Conservation (phyloP, 768 basidiomycete genomes). For the Naematelia encephala region DNA sequence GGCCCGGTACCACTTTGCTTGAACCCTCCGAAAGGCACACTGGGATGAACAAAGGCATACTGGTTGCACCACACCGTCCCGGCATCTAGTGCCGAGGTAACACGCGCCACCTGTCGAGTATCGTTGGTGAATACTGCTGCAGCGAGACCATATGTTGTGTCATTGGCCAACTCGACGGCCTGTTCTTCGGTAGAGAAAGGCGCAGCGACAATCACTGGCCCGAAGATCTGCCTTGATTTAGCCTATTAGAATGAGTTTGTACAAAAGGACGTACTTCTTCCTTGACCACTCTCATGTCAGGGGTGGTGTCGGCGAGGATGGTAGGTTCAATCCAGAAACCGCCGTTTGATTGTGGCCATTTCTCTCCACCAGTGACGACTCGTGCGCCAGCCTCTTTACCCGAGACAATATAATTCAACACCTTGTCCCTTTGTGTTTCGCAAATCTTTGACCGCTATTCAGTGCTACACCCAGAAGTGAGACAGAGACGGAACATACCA, state of each 20-base stretch:
- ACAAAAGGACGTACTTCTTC: constrained; percentile 59
- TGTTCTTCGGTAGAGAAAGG: constrained; percentile 85
- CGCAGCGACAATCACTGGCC: constrained; percentile 80
- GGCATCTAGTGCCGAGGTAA: constrained; percentile 70
- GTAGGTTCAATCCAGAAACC: constrained; percentile 87
- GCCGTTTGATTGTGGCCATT: constrained; percentile 57
- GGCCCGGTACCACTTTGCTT: constrained; percentile 77
- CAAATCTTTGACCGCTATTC: constrained; percentile 30
- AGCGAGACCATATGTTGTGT: constrained; percentile 82
- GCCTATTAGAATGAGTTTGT: constrained; percentile 9
- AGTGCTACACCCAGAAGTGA: background rate
- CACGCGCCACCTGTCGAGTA: constrained; percentile 66
- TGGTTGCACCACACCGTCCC: constrained; percentile 88
- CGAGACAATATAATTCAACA: constrained; percentile 72
- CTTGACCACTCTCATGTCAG: constrained; percentile 72
- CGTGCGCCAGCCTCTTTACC: constrained; percentile 71
- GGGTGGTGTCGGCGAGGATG: constrained; percentile 64
- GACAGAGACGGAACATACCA: constrained; percentile 17
- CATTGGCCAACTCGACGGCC: constrained; percentile 77
- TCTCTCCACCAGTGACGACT: constrained; percentile 65
- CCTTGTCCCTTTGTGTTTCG: constrained; percentile 45
- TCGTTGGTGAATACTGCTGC: constrained; percentile 80
- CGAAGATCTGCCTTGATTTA: constrained; percentile 71
- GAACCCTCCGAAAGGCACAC: constrained; percentile 84
- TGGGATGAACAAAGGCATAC: constrained; percentile 60